Percentiles rank a stretch among this genome's conserved stretches.
Evolutionary conservation across 805 yeast species (phyloP).

Genomic region (Saccharomycopsis olivae): DNA sequence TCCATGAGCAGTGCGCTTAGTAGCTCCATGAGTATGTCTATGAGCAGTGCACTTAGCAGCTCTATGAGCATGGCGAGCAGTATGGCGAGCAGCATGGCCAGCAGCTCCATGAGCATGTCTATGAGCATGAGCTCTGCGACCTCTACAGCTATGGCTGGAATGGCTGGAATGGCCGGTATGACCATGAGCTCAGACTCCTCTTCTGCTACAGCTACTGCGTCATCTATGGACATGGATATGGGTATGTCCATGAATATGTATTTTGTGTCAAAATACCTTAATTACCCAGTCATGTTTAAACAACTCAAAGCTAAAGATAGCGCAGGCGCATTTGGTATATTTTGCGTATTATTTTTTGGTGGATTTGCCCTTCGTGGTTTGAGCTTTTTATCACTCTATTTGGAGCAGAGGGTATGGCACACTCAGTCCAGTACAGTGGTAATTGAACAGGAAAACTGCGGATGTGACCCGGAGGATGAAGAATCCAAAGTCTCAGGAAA

Average conservation of each 20-base stretch:
- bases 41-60: too few relatives aligned
- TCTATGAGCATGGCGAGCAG: too few relatives aligned
- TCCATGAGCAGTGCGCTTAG: too few relatives aligned
- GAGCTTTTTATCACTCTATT: conserved; percentile 46
- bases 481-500: not conserved
- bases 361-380: conserved; percentile 52
- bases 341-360: conserved; percentile 45
- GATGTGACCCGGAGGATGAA: conserved; percentile 20
- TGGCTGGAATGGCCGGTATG: too few relatives aligned
- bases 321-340: conserved; percentile 67
- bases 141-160: too few relatives aligned
- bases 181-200: conserved; percentile 1
- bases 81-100: too few relatives aligned
- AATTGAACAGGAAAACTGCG: conserved; percentile 22
- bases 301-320: conserved; percentile 40
- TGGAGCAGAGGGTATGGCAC: conserved; percentile 58
- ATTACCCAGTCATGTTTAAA: conserved; percentile 56
- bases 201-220: conserved; percentile 5
- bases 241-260: conserved; percentile 41
- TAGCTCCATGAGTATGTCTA: too few relatives aligned
- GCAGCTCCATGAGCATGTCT: too few relatives aligned
- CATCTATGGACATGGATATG: conserved; percentile 22
- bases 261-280: conserved; percentile 38
- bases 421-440: conserved; percentile 23
- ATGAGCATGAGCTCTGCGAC: too few relatives aligned